Base-by-base conservation (phyloP, 371 early-diverging fungal species). In the Mucor velutinosus region DNA sequence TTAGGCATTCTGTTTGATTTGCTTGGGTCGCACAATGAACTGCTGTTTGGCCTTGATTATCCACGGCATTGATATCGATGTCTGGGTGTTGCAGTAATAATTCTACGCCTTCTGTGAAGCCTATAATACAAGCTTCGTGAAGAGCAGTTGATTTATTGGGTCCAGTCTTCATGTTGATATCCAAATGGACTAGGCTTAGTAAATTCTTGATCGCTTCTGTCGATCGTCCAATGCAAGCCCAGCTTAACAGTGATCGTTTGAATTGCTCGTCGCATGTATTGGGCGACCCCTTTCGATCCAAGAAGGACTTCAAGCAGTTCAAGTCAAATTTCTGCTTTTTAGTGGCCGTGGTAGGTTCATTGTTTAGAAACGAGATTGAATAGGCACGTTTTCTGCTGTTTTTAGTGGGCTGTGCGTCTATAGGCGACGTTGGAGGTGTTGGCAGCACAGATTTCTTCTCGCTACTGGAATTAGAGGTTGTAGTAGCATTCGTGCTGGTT, bases 191-290 rank as follows among this genome's bases (percentile, higher is more conserved):
- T 55, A 65, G 63, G 17, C 45, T 55, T 29, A 75, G 27, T 23
- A 82, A 47, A 8, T 72, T 39, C 45, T 72, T 27, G 27, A 79
- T 32, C 11, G 77, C 70, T 11, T 67, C 69, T 58, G 59, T 60
- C 10, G 80, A 79, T 51, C 70, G 66, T n/a, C 70, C 72, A 23
- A 62, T 67, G 60, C 81, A 81, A 11, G 81, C 78, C 76, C 78
- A 78, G 23, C 70, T 71, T 8, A 78, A 39, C 27, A 77, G 60
- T 33, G 76, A 72, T n/a, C 68, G 67, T 5, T 73, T 60, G 10
- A 68, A 66, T 39, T 69, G 71, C 43, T 64, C 35, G 49, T 74
- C 72, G 19, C 64, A 66, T 27, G 69, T 64, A 27, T 72, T 72
- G 3, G 76, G 75, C 32, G 73, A 70, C 4, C 74, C 74, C 10